phyloP scores from a whole-genome alignment of 768 basidiomycete genomes.

The Royoungia palumana region DNA sequence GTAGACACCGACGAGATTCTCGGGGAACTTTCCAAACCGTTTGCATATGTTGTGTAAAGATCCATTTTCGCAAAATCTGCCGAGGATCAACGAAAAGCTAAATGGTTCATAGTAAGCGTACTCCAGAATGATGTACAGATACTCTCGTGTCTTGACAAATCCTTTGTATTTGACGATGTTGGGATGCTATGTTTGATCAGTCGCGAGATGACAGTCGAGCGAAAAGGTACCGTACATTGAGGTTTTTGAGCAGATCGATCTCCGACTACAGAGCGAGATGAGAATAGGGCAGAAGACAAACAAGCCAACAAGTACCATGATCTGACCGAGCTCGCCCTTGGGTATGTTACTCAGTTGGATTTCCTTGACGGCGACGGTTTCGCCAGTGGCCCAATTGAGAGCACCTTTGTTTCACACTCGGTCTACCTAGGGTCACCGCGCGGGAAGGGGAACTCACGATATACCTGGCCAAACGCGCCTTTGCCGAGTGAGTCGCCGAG shows the following conservation, averaged over 20 bases:
- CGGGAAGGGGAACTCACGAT: constrained; percentile 56
- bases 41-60: constrained; percentile 94
- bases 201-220: neutral
- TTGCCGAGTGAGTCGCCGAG: constrained; percentile 94
- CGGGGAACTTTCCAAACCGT: constrained; percentile 98
- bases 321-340: constrained; percentile 89
- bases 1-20: constrained; percentile 93
- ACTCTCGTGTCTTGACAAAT: constrained; percentile 92
- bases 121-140: constrained; percentile 96
- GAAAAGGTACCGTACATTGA: constrained; percentile 61
- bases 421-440: constrained; percentile 57
- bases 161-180: constrained; percentile 99
- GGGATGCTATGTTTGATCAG: constrained; percentile 58
- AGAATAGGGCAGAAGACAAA: neutral
- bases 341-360: constrained; percentile 93
- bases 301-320: constrained; percentile 64
- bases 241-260: constrained; percentile 95
- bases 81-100: constrained; percentile 6
- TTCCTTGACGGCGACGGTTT: constrained; percentile 98
- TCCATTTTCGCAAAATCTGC: constrained; percentile 94
- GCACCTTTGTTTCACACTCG: constrained; percentile 65
- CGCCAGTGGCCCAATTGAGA: constrained; percentile 93
- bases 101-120: constrained; percentile 34
- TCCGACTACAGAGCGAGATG: constrained; percentile 61
- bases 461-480: constrained; percentile 96